Evolutionary conservation across 2,329 filamentous ascomycete species (phyloP).

Genomic region (Trichocomaceae sp.): DNA sequence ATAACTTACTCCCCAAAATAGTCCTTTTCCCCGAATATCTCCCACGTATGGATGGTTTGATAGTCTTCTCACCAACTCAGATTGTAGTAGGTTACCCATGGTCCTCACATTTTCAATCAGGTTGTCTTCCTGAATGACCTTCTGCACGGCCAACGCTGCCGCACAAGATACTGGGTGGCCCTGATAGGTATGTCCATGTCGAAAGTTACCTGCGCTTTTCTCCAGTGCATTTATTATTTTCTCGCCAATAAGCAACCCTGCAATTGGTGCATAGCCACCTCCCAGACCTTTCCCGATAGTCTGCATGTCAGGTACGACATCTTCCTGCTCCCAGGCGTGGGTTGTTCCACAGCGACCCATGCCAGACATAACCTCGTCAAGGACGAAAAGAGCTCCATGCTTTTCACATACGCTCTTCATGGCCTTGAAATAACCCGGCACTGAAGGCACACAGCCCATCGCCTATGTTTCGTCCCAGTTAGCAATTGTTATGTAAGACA

Average conservation of each 20-base stretch:
- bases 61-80: constrained; percentile 40
- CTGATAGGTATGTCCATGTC: constrained; percentile 57
- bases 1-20: constrained; percentile 54
- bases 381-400: constrained; percentile 66
- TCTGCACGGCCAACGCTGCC: constrained; percentile 56
- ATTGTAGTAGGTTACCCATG: constrained; percentile 45
- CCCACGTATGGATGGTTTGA: constrained; percentile 47
- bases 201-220: constrained; percentile 45
- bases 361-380: constrained; percentile 71
- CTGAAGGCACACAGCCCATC: constrained; percentile 61
- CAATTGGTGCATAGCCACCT: constrained; percentile 51
- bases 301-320: constrained; percentile 54
- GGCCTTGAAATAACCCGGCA: constrained; percentile 62
- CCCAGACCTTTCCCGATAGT: constrained; percentile 55
- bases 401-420: constrained; percentile 63
- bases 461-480: constrained; percentile 36
- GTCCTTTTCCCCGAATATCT: constrained; percentile 53
- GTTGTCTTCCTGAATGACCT: constrained; percentile 51
- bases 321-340: constrained; percentile 55
- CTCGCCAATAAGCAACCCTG: constrained; percentile 48
- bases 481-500: not conserved
- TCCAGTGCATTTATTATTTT: constrained; percentile 45
- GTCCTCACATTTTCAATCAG: constrained; percentile 53
- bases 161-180: constrained; percentile 52
- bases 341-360: constrained; percentile 53